These are phyloP conservation scores for Thermomyces lanuginosus DNA, from an alignment of 2,329 filamentous ascomycete species.

Conservation along the genomic window DNA sequence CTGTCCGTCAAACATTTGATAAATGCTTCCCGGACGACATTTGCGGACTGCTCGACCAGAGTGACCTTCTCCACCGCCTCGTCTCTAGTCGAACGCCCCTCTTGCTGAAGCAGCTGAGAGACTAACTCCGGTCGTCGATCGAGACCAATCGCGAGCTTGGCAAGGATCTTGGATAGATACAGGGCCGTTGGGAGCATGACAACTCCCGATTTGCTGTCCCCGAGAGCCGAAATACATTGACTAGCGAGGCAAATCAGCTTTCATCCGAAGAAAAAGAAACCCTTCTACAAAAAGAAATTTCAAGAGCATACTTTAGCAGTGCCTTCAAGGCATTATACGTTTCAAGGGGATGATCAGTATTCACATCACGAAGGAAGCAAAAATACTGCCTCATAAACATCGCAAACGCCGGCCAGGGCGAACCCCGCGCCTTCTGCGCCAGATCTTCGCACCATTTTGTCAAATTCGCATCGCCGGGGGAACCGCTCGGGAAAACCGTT, in stretches of 20 bases:
- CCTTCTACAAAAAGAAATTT: not conserved
- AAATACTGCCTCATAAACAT: constrained; percentile 71
- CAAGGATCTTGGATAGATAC: constrained; percentile 62
- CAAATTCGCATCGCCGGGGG: constrained; percentile 40
- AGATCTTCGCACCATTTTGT: constrained; percentile 43
- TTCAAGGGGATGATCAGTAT: constrained; percentile 56
- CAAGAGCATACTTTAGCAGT: constrained; percentile 54
- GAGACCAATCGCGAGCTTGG: constrained; percentile 67
- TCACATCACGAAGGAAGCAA: constrained; percentile 62
- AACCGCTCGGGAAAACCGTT: constrained; percentile 36
- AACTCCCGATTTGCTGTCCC: constrained; percentile 61
- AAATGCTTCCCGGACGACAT: constrained; percentile 79
- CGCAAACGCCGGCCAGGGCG: constrained; percentile 60
- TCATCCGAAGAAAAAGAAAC: not conserved
- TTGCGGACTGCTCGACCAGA: constrained; percentile 72
- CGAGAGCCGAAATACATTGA: constrained; percentile 67
- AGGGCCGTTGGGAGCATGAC: constrained; percentile 73
- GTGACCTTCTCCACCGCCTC: constrained; percentile 56
- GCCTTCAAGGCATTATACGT: constrained; percentile 60
- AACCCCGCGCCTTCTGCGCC: constrained; percentile 49
- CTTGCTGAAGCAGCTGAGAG: constrained; percentile 38
- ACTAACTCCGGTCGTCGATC: constrained; percentile 67
- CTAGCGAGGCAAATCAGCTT: constrained; percentile 28
- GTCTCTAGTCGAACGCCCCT: constrained; percentile 32
- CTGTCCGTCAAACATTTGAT: constrained; percentile 77